These are phyloP conservation scores for Fraxinus floribunda DNA, from an alignment of 305 asterid genomes.

Conservation along the genomic window DNA sequence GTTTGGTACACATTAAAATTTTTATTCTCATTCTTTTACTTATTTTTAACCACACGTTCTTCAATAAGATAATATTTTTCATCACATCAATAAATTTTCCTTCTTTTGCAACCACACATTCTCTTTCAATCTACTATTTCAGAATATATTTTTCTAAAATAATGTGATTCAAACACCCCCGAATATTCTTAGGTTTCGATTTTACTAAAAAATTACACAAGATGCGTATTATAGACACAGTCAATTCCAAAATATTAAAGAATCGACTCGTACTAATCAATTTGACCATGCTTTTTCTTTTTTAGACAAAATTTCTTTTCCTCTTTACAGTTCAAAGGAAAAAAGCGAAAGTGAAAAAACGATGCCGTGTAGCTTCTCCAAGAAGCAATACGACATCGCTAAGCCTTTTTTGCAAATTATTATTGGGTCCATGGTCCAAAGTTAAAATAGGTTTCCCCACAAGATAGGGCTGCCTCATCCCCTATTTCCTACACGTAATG, in stretches of 20 bases:
- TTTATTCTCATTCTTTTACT: too few relatives aligned
- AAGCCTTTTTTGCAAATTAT: not conserved
- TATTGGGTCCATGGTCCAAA: constrained; percentile 27
- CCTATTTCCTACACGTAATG: not conserved
- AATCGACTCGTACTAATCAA: constrained; percentile 16
- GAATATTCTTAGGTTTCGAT: too few relatives aligned
- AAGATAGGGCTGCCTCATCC: constrained; percentile 20
- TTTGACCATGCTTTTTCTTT: constrained; percentile 31
- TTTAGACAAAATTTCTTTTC: constrained; percentile 18
- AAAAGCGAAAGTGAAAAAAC: not conserved
- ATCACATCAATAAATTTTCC: too few relatives aligned
- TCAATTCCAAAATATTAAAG: constrained; percentile 17
- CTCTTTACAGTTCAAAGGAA: not conserved
- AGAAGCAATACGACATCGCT: not conserved
- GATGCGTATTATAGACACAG: not conserved
- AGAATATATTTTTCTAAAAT: too few relatives aligned
- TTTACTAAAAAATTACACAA: not conserved
- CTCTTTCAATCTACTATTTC: too few relatives aligned
- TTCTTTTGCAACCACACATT: too few relatives aligned
- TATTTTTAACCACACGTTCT: too few relatives aligned
- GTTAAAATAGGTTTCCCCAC: constrained; percentile 15
- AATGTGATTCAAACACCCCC: too few relatives aligned
- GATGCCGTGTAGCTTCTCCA: not conserved
- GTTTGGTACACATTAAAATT: too few relatives aligned
- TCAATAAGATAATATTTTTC: too few relatives aligned